phyloP scores from a whole-genome alignment of 345 rosid genomes.

The Fremontodendron californicum region DNA sequence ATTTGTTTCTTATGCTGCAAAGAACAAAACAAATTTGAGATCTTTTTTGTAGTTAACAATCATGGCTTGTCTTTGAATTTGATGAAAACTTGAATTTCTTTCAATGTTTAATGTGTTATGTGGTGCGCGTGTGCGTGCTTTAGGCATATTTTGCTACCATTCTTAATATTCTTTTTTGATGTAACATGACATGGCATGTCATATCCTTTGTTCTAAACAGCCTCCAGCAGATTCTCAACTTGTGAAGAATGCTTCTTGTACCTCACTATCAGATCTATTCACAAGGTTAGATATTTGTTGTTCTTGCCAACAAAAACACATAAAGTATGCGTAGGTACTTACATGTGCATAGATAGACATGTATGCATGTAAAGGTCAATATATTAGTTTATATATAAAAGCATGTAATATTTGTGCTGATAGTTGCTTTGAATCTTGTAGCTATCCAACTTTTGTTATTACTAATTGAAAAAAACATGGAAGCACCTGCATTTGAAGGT shows the following conservation, averaged over 20 bases:
- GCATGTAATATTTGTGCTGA: slow-evolving; percentile 2
- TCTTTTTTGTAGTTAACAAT: not conserved
- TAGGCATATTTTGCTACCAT: not conserved
- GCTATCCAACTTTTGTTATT: not conserved
- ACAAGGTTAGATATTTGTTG: slow-evolving; percentile 45
- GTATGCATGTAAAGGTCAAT: not conserved
- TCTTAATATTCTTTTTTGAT: not conserved
- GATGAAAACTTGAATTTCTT: not conserved
- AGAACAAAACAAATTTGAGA: not conserved
- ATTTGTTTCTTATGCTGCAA: not conserved
- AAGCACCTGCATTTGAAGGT: not conserved
- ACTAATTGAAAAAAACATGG: not conserved
- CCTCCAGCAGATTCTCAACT: slow-evolving; percentile 58
- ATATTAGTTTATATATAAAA: not conserved
- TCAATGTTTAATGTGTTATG: not conserved
- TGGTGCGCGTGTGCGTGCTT: too few relatives aligned
- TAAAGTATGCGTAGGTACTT: not conserved
- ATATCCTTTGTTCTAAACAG: slow-evolving; percentile 35
- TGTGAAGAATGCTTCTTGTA: slow-evolving; percentile 74
- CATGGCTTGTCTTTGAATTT: not conserved
- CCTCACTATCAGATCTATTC: slow-evolving; percentile 63
- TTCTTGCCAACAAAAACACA: not conserved
- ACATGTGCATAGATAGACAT: not conserved
- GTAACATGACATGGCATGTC: slow-evolving; percentile 4
- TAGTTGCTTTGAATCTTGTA: not conserved